Conservation (phyloP, 2,329 filamentous ascomycete species). For the Ophiostoma sp. region DNA sequence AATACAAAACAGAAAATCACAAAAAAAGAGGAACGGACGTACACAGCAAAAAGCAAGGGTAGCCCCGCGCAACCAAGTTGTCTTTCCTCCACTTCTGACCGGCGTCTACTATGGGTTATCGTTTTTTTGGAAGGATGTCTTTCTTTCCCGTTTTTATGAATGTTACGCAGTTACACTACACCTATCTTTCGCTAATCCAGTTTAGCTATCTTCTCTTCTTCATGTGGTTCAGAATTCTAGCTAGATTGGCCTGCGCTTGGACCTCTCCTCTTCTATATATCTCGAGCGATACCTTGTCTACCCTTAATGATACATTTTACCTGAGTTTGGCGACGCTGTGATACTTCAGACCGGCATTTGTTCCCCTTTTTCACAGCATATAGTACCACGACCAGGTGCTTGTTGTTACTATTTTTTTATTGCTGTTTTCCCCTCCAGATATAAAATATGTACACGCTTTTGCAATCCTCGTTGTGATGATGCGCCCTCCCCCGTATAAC, state of each 20-base stretch:
- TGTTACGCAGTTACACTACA: constrained; percentile 3
- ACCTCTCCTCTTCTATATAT: constrained; percentile 3
- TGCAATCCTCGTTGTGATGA: background rate
- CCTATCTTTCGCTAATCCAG: background rate
- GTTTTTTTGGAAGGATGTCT: background rate
- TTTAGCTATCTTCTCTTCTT: background rate
- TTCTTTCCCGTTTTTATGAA: constrained; percentile 9
- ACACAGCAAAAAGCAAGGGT: background rate
- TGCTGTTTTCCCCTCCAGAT: background rate
- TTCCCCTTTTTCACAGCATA: too few relatives aligned
- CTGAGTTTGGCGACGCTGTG: too few relatives aligned
- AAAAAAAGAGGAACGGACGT: background rate
- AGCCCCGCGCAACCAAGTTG: background rate
- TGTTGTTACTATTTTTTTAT: too few relatives aligned
- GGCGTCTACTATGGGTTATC: background rate
- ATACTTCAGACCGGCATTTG: too few relatives aligned
- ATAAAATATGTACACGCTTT: constrained; percentile 6
- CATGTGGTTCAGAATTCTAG: background rate
- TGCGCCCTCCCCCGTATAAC: background rate
- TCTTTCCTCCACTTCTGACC: background rate
- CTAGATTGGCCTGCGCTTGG: constrained; percentile 10
- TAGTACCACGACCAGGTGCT: too few relatives aligned
- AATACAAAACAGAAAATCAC: background rate
- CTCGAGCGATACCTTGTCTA: background rate
- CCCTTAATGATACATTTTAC: too few relatives aligned